Percentiles rank a stretch among this genome's conserved stretches.
Evolutionary conservation across 78 protist species (phyloP).

Genomic region (Chrysochromulina parva): DNA sequence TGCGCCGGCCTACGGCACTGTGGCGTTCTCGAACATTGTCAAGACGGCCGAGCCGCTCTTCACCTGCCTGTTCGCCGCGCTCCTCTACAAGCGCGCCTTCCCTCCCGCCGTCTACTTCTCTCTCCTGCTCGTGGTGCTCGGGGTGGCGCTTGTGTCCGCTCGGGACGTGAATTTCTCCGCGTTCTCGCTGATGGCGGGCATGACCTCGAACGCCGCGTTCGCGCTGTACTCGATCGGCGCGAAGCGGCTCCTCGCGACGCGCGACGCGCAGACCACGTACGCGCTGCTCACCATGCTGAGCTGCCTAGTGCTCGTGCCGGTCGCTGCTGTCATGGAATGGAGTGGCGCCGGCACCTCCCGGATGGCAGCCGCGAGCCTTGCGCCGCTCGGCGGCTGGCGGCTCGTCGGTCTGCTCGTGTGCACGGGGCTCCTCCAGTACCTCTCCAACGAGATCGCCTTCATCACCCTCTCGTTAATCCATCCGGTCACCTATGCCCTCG

Average conservation of each 20-base stretch:
- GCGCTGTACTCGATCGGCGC: constrained; percentile 15
- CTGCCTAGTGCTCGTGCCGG: background rate
- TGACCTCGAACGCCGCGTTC: background rate
- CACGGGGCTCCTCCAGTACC: background rate
- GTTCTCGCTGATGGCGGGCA: background rate
- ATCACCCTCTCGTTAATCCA: background rate
- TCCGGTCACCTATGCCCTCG: constrained; percentile 14
- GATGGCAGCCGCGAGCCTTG: background rate
- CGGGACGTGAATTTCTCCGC: background rate
- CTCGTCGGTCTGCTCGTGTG: background rate
- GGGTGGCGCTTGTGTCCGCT: background rate
- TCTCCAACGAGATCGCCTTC: constrained; percentile 23
- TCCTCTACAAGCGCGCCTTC: background rate
- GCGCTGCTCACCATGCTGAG: background rate
- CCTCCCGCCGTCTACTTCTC: background rate
- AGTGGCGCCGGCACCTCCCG: background rate
- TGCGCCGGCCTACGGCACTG: constrained; percentile 25
- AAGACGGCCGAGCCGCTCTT: constrained; percentile 15
- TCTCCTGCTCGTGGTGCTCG: background rate
- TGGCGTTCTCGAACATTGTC: constrained; percentile 12
- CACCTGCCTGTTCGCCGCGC: background rate
- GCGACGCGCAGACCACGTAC: background rate
- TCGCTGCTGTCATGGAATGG: background rate
- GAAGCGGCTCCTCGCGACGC: background rate
- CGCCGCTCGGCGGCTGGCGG: background rate